Base-by-base conservation (phyloP, 208 protist species). In the Acanthamoeba healyi region DNA sequence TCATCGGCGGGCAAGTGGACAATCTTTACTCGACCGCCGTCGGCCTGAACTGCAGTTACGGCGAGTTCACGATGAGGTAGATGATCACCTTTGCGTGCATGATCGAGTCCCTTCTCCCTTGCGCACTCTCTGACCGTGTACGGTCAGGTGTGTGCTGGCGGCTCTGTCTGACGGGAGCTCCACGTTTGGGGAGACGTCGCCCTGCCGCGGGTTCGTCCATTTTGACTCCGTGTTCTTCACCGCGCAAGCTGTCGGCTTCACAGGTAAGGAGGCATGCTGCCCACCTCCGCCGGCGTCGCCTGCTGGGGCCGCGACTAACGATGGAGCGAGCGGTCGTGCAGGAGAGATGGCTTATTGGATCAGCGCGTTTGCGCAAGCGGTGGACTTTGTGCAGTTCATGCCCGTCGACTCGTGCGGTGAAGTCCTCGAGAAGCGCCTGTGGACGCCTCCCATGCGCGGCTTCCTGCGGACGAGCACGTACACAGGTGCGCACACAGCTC, bases 121-220 rank as follows among this genome's bases (percentile, higher is more conserved):
- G 61, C 10, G n/a, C n/a, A n/a, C n/a, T n/a, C n/a, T n/a, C n/a
- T n/a, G n/a, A n/a, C n/a, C n/a, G n/a, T n/a, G n/a, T n/a, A n/a
- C n/a, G n/a, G n/a, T 70, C 61, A 70, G 61, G 61, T 70, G 61
- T 70, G 61, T 70, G 61, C 61, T 70, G 6, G 61, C 61, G n/a
- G 61, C 61, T 34, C n/a, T 70, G 61, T 70, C 6, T 26, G 61
- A 70, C 61, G 61, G 61, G n/a, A 70, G 61, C 29, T 7, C 61
- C 61, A 70, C 61, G 14, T 70, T 70, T 70, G 61, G 61, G 14
- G 61, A 26, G 26, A 70, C 61, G 14, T 70, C 61, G 29, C 61
- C 61, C 26, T 70, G 61, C n/a, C 61, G 61, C 6, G 61, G 61
- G 26, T 70, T 70, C 29, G 61, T 70, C 29, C 61, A 70, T 26